Percentiles rank a stretch among this genome's conserved stretches.
These are phyloP conservation scores for Firmiana major DNA, from an alignment of 345 rosid species.

Conservation along the genomic window DNA sequence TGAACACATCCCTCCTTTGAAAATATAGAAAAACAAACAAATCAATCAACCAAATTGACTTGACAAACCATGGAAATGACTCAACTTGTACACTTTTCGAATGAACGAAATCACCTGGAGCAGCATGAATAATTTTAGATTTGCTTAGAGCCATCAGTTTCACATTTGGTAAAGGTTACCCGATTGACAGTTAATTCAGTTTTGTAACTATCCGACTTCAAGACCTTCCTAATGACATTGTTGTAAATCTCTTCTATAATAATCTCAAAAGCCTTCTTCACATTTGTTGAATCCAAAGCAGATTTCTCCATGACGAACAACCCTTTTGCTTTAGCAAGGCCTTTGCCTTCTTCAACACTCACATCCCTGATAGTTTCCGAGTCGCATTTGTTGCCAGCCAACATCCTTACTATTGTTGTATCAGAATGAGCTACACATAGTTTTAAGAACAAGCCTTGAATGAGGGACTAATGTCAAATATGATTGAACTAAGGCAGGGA, in stretches of 20 bases:
- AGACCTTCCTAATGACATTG: conserved; percentile 64
- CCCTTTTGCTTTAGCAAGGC: conserved; percentile 70
- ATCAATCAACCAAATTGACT: conserved; percentile 22
- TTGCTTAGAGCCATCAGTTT: conserved; percentile 41
- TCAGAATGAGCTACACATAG: conserved; percentile 59
- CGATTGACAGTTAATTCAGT: conserved; percentile 67
- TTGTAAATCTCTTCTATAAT: conserved; percentile 69
- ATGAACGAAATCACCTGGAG: conserved; percentile 45
- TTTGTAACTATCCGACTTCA: conserved; percentile 70
- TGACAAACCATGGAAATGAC: conserved; percentile 12
- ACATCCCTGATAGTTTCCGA: conserved; percentile 71
- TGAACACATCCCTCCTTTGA: conserved; percentile 1
- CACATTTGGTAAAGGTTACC: conserved; percentile 58
- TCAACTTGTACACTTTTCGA: conserved; percentile 12
- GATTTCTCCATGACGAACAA: conserved; percentile 93
- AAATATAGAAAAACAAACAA: conserved; percentile 17
- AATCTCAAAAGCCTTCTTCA: conserved; percentile 68
- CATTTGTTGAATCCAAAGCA: conserved; percentile 73
- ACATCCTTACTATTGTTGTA: conserved; percentile 70
- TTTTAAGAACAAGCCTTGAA: background rate
- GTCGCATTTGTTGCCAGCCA: conserved; percentile 87
- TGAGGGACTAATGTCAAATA: background rate
- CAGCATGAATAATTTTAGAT: conserved; percentile 52
- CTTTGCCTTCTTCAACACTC: conserved; percentile 69
- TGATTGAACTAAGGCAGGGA: background rate